Base-by-base conservation (phyloP, 495 filamentous ascomycete species). In the Cryomyces antarcticus region DNA sequence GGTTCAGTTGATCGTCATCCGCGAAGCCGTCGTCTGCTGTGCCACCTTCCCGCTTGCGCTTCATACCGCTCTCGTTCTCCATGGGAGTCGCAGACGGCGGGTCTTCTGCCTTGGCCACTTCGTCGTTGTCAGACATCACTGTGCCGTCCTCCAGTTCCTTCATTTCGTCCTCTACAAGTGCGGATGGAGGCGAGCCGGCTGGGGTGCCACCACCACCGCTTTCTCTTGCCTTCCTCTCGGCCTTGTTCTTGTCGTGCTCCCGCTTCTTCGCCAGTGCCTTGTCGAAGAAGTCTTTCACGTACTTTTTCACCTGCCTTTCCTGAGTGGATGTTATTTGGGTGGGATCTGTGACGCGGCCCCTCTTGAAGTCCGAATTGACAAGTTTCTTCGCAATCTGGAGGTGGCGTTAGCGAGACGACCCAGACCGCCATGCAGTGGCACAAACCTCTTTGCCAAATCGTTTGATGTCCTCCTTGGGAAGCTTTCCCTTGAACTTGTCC, bases 391-490 rank as follows among this genome's bases (percentile, higher is more conserved):
- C 73, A 12, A 73, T 67, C 73, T 77, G 45, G 41, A 34, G 10
- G 11, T 28, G 5, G 36, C 6, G 5, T 39, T 27, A 30, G 7
- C 48, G 24, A 11, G 41, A 33, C 44, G 40, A 28, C 41, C 17
- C 7, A 24, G 31, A 24, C 17, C n/a, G 4, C 4, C 30, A 31
- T n/a, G 6, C 13, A 6, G 34, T 17, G 28, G 30, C 9, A 41
- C 65, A 45, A 59, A 86, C 73, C 57, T 93, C 83, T 58, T 88
- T 89, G 4, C 76, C 79, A 48, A 86, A 79, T 40, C 80, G 74
- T 60, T 95, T 95, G 5, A 95, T 55, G 50, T 93, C 79, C 5
- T 93, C 84, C 47, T 77, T 84, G 3, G 82, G 79, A 11, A 95
- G 72, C 61, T 84, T 83, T 49, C 78, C 67, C 46, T 76, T 78